These are phyloP conservation scores for Cyclanthera cordifolia DNA, from an alignment of 306 rosid species.

Conservation along the genomic window DNA sequence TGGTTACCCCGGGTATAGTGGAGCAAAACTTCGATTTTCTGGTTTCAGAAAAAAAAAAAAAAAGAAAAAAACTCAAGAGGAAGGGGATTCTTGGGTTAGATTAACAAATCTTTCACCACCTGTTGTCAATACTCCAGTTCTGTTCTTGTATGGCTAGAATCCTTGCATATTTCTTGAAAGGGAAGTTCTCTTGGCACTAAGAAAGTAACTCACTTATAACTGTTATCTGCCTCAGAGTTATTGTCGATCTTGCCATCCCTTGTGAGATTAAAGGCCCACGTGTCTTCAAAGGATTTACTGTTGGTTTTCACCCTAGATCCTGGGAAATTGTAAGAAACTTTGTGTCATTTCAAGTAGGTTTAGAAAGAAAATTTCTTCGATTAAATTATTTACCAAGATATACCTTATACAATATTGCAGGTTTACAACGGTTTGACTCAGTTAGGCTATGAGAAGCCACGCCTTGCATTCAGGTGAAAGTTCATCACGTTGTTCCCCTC, in stretches of 20 bases:
- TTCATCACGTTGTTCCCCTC: not conserved
- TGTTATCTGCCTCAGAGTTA: slow-evolving; percentile 47
- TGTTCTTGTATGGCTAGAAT: too few species aligned
- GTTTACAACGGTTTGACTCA: slow-evolving; percentile 89
- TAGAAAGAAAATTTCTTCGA: slow-evolving; percentile 3
- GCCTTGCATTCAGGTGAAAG: slow-evolving; percentile 55
- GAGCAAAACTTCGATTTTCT: too few species aligned
- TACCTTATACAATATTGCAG: slow-evolving; percentile 34
- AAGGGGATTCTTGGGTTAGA: too few species aligned
- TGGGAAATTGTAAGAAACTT: slow-evolving; percentile 81
- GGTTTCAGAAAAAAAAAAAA: too few species aligned
- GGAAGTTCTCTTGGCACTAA: slow-evolving; percentile 1
- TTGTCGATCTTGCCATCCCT: slow-evolving; percentile 61
- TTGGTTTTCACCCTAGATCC: slow-evolving; percentile 91
- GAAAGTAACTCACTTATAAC: slow-evolving; percentile 15
- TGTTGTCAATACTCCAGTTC: too few species aligned
- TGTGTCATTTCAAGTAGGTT: slow-evolving; percentile 13
- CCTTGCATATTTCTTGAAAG: slow-evolving; percentile 8
- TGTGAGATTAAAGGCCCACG: slow-evolving; percentile 72
- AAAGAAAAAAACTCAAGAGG: too few species aligned
- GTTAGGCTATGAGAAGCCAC: slow-evolving; percentile 58
- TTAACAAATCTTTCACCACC: too few species aligned
- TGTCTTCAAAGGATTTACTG: slow-evolving; percentile 77
- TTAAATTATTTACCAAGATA: slow-evolving; percentile 8
- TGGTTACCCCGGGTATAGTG: too few species aligned